phyloP scores from a whole-genome alignment of 2,329 filamentous ascomycete species.

The Zasmidium angulare region DNA sequence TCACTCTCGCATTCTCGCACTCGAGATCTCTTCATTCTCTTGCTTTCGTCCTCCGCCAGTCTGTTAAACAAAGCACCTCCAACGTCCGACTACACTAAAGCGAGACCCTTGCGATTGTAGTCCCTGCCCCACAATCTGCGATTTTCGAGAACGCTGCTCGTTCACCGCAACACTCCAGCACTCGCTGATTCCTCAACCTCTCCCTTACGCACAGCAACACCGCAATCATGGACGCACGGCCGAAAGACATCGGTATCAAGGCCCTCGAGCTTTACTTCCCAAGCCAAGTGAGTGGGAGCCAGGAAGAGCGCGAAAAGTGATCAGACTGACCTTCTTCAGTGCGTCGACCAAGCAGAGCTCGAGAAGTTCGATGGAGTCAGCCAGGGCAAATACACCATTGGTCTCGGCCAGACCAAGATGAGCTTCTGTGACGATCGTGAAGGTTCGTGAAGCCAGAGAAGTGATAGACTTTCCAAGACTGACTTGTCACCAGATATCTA shows the following conservation, averaged over 20 bases:
- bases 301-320: background rate
- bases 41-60: too few relatives aligned
- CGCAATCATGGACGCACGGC: conserved; percentile 44
- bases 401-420: conserved; percentile 56
- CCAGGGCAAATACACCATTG: conserved; percentile 55
- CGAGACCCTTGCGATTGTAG: too few relatives aligned
- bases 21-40: too few relatives aligned
- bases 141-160: background rate
- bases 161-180: background rate
- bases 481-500: conserved; percentile 47
- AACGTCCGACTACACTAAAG: too few relatives aligned
- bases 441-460: conserved; percentile 34
- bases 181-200: conserved; percentile 1
- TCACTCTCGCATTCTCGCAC: too few relatives aligned
- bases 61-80: too few relatives aligned
- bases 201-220: conserved; percentile 11
- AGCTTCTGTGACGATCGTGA: conserved; percentile 57
- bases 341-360: conserved; percentile 54
- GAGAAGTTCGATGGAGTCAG: conserved; percentile 57
- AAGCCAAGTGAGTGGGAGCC: conserved; percentile 45
- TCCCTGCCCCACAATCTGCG: too few relatives aligned
- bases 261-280: conserved; percentile 57
- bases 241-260: conserved; percentile 55
- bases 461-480: background rate
- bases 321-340: conserved; percentile 38